Base-by-base conservation (phyloP, 306 rosid species). In the Gastrolobium villosum region DNA sequence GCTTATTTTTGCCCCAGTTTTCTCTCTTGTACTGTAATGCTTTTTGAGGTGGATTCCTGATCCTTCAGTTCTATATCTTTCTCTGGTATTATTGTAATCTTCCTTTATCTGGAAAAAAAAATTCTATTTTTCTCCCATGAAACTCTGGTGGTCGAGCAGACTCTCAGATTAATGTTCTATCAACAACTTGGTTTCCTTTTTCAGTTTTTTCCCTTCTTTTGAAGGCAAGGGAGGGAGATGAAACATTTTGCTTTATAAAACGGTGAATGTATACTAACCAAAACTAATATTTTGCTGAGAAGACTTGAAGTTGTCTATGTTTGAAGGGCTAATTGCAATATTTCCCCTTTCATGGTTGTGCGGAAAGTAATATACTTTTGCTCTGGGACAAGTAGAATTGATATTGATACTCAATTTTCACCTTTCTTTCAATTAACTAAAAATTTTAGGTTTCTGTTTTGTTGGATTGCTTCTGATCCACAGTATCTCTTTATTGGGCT, bases 401-500 rank as follows among this genome's bases (percentile, higher is more conserved):
- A 37, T 11, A n/a, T 0, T 20, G 26, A 20, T 20, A 20, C 36
- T 62, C 13, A 46, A 48, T 50, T 45, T 9, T 26, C 8, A 71
- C 40, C 50, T 45, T 56, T 39, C 36, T 66, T 15, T 53, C 56
- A 53, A 46, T 67, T 65, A 39, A 67, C 61, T 20, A 36, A 26
- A 75, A 40, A 40, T 1, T 30, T 26, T 71, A 28, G 3, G 36
- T 35, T 72, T 70, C 46, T 49, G 41, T 48, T 72, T 68, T 62
- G 34, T 43, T 75, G 54, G 64, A 82, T 75, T 50, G 61, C 48
- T 78, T 76, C 73, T 41, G 54, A 70, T 61, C 48, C 61, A 31
- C 45, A 9, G 43, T 54, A 37, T 73, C 62, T n/a, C 70, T 77
- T 79, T 36, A 34, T 77, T 82, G 78, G 40, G 70, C 81, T 71